Evolutionary conservation across 2,329 filamentous ascomycete species (phyloP).

Genomic region (Penicillium sp.): DNA sequence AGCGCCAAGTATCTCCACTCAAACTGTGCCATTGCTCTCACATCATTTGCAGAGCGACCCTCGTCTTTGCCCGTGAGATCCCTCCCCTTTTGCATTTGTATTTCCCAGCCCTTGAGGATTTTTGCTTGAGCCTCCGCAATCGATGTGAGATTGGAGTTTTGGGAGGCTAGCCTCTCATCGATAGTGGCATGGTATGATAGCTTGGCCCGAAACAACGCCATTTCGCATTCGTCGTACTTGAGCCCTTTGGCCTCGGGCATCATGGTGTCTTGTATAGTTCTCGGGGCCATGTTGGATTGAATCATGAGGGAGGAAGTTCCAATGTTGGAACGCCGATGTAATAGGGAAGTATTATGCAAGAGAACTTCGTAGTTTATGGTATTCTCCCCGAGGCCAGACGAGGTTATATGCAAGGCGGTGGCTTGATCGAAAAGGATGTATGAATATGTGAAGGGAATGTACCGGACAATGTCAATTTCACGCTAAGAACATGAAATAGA

Average conservation of each 20-base stretch:
- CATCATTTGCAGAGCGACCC: slow-evolving; percentile 31
- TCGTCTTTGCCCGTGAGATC: slow-evolving; percentile 36
- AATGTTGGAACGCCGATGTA: background rate
- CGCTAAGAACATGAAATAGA: too few species aligned
- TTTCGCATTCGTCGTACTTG: slow-evolving; percentile 40
- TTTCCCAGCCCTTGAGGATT: slow-evolving; percentile 39
- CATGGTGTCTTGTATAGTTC: slow-evolving; percentile 20
- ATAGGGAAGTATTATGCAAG: too few species aligned
- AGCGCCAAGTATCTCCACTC: slow-evolving; percentile 37
- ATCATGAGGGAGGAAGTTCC: background rate
- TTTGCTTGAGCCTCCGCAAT: slow-evolving; percentile 36
- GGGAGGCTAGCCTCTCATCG: slow-evolving; percentile 33
- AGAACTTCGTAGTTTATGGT: too few species aligned
- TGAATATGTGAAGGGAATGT: background rate
- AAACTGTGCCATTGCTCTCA: slow-evolving; percentile 35
- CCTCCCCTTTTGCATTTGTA: slow-evolving; percentile 36
- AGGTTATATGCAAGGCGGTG: too few species aligned
- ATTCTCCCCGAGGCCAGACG: too few species aligned
- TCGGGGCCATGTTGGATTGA: slow-evolving; percentile 25
- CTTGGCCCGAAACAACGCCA: slow-evolving; percentile 40
- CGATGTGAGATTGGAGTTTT: slow-evolving; percentile 35
- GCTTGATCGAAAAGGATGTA: background rate
- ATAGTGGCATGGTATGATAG: slow-evolving; percentile 38
- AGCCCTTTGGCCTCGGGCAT: slow-evolving; percentile 37
- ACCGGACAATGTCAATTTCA: too few species aligned